Base-by-base conservation (phyloP, 495 filamentous ascomycete species). In the Mytilinidion resinicola region DNA sequence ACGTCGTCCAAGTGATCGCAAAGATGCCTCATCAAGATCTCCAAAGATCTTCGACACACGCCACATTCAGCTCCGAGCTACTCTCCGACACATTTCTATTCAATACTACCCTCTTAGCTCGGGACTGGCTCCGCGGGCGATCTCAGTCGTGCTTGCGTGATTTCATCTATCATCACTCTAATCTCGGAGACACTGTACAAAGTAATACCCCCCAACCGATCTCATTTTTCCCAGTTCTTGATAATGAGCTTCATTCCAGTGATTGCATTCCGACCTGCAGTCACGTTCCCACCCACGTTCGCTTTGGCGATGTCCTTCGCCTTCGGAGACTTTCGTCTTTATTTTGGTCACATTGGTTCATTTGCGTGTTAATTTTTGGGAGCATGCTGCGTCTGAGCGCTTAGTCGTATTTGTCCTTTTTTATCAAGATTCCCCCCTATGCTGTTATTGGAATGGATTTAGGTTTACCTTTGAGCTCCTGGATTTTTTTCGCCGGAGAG, bases 351-450 rank as follows among this genome's bases (percentile, higher is more conserved):
- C 41, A 8, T 53, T 53, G 37, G 15, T 53, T 15, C 44, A n/a
- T 34, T 37, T 51, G 21, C 15, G 17, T 10, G 36, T 50, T 41
- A 39, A 43, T 34, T n/a, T 48, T 55, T 35, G 33, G 38, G 54
- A 48, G 58, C 51, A 43, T 48, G 53, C 59, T 30, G 25, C 25
- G 25, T 30, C 3, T 30, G 25, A 30, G 25, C 25, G 25, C 25
- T 30, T 6, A 30, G 25, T 30, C 25, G 2, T 30, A 30, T 30
- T 30, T 30, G 25, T 30, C 25, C 25, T 30, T 15, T 15, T 53
- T 61, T 53, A 53, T 47, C 56, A 47, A 61, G 59, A 61, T 56
- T 51, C 53, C 51, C 59, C 59, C 44, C 34, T 53, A 36, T 4
- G 51, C 30, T 49, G 21, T 30, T 30, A 30, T 6, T 30, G 25